Conservation (phyloP, 176 grass and related monocot species). For the Carex kokanica region DNA sequence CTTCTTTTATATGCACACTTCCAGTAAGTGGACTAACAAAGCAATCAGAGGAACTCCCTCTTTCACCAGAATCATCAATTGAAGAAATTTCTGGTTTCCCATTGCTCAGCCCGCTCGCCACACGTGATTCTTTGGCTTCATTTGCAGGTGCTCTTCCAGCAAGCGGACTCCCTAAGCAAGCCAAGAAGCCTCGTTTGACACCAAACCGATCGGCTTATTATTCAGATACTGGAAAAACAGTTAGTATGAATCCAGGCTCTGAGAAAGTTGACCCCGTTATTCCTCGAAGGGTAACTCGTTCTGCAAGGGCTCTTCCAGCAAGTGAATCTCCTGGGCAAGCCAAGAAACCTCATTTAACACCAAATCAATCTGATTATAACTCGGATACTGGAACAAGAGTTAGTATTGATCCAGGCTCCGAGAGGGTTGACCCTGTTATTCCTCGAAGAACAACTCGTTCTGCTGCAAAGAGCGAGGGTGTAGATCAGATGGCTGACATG, state of each 20-base stretch:
- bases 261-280: conserved; percentile 23
- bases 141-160: neutral
- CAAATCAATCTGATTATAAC: neutral
- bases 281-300: conserved; percentile 38
- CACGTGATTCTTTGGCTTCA: conserved; percentile 35
- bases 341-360: neutral
- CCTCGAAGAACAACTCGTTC: conserved; percentile 39
- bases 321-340: neutral
- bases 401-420: neutral
- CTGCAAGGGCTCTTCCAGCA: neutral
- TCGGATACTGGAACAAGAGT: neutral
- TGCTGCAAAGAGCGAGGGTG: conserved; percentile 1
- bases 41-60: neutral
- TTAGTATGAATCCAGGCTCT: conserved; percentile 3
- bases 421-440: conserved; percentile 18
- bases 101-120: conserved; percentile 33
- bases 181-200: neutral
- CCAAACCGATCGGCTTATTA: neutral
- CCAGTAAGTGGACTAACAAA: conserved; percentile 7
- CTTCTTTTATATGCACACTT: conserved; percentile 31
- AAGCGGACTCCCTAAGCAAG: neutral
- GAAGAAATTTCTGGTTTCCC: conserved; percentile 1
- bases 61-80: conserved; percentile 7
- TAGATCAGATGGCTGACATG: neutral
- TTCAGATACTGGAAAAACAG: neutral